Percentiles rank a stretch among this genome's conserved stretches.
Conservation (phyloP, 345 rosid genomes). For the Iberis pinnata region DNA sequence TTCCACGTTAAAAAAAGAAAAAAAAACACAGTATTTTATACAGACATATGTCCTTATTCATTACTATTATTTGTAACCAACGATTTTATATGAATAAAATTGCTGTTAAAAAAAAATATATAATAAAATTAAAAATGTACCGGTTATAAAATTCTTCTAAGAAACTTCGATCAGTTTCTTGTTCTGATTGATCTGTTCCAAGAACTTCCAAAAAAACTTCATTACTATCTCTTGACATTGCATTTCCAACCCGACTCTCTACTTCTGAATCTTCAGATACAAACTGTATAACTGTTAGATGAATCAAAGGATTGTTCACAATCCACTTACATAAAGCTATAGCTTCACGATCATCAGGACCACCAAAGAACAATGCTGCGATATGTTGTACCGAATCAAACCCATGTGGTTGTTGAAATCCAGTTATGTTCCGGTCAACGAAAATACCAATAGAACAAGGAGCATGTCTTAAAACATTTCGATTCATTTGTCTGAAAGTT, state of each 20-base stretch:
- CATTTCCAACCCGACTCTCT: slow-evolving; percentile 12
- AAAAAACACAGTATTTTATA: too few species aligned
- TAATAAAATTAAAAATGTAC: slow-evolving; percentile 25
- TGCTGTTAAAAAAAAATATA: neutral
- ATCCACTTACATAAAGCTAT: slow-evolving; percentile 59
- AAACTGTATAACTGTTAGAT: slow-evolving; percentile 57
- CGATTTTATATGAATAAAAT: too few species aligned
- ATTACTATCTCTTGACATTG: slow-evolving; percentile 20
- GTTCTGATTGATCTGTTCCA: slow-evolving; percentile 31
- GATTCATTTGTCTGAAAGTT: slow-evolving; percentile 53
- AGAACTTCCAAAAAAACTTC: slow-evolving; percentile 41
- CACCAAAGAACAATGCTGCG: slow-evolving; percentile 76
- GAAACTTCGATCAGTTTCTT: slow-evolving; percentile 47
- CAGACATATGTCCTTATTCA: too few species aligned
- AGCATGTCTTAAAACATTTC: slow-evolving; percentile 66
- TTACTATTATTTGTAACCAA: too few species aligned
- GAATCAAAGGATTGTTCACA: slow-evolving; percentile 35
- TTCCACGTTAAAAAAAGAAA: too few species aligned
- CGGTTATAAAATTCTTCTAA: slow-evolving; percentile 55
- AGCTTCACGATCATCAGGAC: slow-evolving; percentile 90
- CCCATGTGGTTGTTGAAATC: slow-evolving; percentile 58
- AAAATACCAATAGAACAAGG: slow-evolving; percentile 76
- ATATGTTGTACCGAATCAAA: slow-evolving; percentile 48
- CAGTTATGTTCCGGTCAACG: slow-evolving; percentile 62
- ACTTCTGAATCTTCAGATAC: neutral